A percentile compares a stretch with the other conserved stretches of the same genome.
phyloP scores from a whole-genome alignment of 768 basidiomycete genomes.

The Crepidotus variabilis region DNA sequence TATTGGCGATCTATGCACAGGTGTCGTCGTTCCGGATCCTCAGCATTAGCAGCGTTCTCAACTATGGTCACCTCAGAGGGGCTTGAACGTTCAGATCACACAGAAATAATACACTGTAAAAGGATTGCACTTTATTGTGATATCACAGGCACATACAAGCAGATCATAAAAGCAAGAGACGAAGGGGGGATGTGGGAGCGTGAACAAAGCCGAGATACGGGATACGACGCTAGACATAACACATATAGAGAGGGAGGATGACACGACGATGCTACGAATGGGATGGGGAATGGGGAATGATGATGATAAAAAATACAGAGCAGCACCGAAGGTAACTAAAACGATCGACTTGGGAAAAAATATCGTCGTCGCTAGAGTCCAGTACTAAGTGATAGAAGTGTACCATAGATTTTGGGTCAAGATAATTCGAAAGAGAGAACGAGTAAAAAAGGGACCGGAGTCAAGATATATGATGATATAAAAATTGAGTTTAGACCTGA shows the following conservation, averaged over 20 bases:
- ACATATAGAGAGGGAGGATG: conserved; percentile 17
- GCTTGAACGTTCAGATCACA: not conserved
- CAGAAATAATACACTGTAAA: not conserved
- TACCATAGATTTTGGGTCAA: conserved; percentile 13
- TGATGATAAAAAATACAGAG: conserved; percentile 20
- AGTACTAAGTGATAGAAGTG: conserved; percentile 12
- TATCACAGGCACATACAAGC: not conserved
- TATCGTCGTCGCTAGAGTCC: conserved; percentile 19
- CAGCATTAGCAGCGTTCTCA: no score
- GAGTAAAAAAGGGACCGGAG: conserved; percentile 29
- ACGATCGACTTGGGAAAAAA: conserved; percentile 18
- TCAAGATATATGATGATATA: conserved; percentile 1
- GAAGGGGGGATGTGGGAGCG: not conserved
- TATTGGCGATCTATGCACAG: no score
- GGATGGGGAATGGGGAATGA: conserved; percentile 21
- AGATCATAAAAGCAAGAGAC: not conserved
- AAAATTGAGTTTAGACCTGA: conserved; percentile 37
- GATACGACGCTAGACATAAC: not conserved
- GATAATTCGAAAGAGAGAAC: not conserved
- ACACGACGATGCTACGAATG: conserved; percentile 53
- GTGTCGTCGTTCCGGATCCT: no score
- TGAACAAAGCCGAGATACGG: not conserved
- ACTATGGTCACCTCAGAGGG: no score
- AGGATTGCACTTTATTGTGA: not conserved
- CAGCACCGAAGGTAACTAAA: conserved; percentile 22